Conservation (phyloP, 768 basidiomycete genomes). For the Exidia glandulosa region DNA sequence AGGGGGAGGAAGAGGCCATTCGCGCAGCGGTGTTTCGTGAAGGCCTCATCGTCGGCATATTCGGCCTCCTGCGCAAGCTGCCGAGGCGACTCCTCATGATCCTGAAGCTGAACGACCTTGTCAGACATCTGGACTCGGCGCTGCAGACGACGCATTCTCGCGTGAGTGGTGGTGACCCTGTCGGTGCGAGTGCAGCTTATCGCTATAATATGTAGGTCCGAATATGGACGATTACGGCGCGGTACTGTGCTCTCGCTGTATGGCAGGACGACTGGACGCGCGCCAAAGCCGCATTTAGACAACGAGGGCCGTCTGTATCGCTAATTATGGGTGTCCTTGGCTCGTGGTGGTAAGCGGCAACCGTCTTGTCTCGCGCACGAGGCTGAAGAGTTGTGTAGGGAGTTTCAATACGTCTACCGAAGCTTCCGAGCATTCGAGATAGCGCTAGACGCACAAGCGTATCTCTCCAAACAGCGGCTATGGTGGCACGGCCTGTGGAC, state of each 20-base stretch:
- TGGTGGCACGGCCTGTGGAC: constrained; percentile 57
- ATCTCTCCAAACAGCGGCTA: constrained; percentile 38
- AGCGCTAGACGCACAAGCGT: constrained; percentile 53
- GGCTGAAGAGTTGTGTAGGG: constrained; percentile 30
- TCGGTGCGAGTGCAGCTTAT: background rate
- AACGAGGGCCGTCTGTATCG: constrained; percentile 1
- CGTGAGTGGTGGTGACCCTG: constrained; percentile 24
- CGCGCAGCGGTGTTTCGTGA: constrained; percentile 76
- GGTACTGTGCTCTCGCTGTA: constrained; percentile 72
- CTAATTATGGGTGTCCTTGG: constrained; percentile 39
- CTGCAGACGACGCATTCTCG: constrained; percentile 81
- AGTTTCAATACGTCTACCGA: constrained; percentile 43
- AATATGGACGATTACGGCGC: constrained; percentile 84
- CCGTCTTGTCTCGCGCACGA: background rate
- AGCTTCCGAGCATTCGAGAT: constrained; percentile 43
- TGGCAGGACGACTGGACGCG: constrained; percentile 57
- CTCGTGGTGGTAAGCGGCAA: constrained; percentile 55
- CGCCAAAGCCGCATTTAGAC: constrained; percentile 25
- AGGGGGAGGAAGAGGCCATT: constrained; percentile 71
- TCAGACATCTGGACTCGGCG: constrained; percentile 69
- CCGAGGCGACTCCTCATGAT: constrained; percentile 80
- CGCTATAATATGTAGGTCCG: constrained; percentile 41
- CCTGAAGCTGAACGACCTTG: constrained; percentile 72
- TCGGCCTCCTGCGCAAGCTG: constrained; percentile 76
- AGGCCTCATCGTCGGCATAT: constrained; percentile 73